Conservation (phyloP, 805 yeast genomes). For the Yarrowia sp. region DNA sequence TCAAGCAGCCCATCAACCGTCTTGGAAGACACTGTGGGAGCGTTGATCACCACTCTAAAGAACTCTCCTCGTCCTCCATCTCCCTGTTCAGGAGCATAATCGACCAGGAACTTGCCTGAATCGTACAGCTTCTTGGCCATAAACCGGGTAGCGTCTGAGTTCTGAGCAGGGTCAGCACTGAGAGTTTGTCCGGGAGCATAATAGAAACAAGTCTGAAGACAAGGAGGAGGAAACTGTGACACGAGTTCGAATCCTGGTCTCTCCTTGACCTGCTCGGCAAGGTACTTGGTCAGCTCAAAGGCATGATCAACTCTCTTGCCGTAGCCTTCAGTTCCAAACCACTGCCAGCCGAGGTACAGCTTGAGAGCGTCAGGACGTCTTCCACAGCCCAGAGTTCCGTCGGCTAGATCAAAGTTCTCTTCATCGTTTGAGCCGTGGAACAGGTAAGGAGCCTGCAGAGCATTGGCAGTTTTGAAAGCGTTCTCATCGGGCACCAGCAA, state of each 20-base stretch:
- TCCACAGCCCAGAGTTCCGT: conserved; percentile 92
- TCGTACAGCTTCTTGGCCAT: conserved; percentile 61
- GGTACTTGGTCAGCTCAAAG: conserved; percentile 59
- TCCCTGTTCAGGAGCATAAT: conserved; percentile 64
- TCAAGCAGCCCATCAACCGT: conserved; percentile 48
- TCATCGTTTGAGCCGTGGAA: conserved; percentile 61
- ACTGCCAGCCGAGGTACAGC: conserved; percentile 76
- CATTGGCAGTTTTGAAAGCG: conserved; percentile 67
- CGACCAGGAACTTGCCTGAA: conserved; percentile 67
- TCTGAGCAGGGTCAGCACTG: conserved; percentile 35
- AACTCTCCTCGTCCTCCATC: conserved; percentile 64
- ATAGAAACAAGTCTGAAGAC: conserved; percentile 81
- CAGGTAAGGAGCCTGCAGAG: conserved; percentile 74
- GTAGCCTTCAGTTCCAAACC: conserved; percentile 69
- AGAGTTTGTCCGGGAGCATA: conserved; percentile 49
- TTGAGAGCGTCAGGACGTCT: conserved; percentile 80
- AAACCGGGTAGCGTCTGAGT: conserved; percentile 57
- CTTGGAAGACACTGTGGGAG: conserved; percentile 55
- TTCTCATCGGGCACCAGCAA: conserved; percentile 66
- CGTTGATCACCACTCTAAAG: conserved; percentile 78
- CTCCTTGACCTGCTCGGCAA: conserved; percentile 47
- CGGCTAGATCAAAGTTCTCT: conserved; percentile 70
- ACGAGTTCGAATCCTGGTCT: conserved; percentile 54
- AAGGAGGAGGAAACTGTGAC: conserved; percentile 61
- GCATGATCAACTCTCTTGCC: conserved; percentile 71